Evolutionary conservation across 2,329 filamentous ascomycete species (phyloP).

Genomic region (Aotearoamyces nothofagi): DNA sequence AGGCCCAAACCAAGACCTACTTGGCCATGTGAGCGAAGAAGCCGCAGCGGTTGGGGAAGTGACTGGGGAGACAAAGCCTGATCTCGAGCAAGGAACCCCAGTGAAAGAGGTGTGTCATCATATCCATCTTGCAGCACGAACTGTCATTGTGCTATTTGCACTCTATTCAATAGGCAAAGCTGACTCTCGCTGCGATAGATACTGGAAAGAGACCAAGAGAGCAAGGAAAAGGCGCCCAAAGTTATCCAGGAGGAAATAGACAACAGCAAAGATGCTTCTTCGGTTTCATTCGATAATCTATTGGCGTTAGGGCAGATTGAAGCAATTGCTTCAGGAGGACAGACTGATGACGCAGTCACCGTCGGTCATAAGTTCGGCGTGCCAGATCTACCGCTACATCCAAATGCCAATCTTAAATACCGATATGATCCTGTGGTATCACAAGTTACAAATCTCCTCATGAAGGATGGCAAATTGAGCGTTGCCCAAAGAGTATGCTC

Average conservation of each 20-base stretch:
- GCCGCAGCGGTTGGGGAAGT: constrained; percentile 43
- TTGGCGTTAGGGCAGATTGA: constrained; percentile 15
- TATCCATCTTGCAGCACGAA: constrained; percentile 4
- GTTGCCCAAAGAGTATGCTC: constrained; percentile 65
- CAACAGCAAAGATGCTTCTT: constrained; percentile 14
- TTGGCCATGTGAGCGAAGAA: constrained; percentile 50
- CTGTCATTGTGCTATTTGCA: constrained; percentile 8
- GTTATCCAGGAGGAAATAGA: constrained; percentile 45
- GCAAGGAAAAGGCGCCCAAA: constrained; percentile 46
- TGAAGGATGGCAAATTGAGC: constrained; percentile 82
- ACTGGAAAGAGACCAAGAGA: constrained; percentile 44
- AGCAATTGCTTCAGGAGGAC: constrained; percentile 4
- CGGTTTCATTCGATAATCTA: constrained; percentile 17
- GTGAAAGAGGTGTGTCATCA: constrained; percentile 41
- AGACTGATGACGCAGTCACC: constrained; percentile 8
- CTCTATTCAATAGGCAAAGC: constrained; percentile 2
- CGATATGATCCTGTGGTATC: constrained; percentile 75
- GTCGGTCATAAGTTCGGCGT: constrained; percentile 50
- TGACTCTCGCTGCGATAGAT: constrained; percentile 28
- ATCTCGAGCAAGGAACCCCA: constrained; percentile 49
- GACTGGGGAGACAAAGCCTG: constrained; percentile 39
- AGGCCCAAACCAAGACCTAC: constrained; percentile 32
- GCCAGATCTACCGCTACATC: constrained; percentile 50
- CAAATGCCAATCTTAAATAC: constrained; percentile 49
- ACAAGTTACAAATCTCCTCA: constrained; percentile 81